Evolutionary conservation across 805 yeast species (phyloP), one percentile per base, ranked within the genome.

Genomic region (Suhomyces tanzawaensis): DNA sequence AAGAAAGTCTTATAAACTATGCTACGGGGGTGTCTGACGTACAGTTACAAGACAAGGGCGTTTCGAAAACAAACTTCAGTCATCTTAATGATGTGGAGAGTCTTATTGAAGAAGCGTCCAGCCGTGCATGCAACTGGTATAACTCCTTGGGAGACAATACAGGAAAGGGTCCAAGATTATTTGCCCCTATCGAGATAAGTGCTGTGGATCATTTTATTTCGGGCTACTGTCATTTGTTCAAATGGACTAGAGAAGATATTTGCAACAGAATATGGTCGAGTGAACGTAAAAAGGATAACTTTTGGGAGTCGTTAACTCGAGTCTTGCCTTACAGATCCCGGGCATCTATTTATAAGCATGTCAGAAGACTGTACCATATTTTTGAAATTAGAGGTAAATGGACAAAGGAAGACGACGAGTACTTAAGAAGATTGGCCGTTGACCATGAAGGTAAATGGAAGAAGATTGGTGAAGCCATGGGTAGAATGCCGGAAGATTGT

Each of bases 401-500:
- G 98, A 81, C 85, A 1, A 69, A 77, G 7, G 87, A 79, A 43
- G 96, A 90, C 45, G 97, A 91, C 59, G 74, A 65, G 26, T 71
- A 73, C 33, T 68, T 91, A 37, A 78, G 79, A 1, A 72, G 72
- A 37, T 64, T 86, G 36, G 85, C 86, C 8, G 60, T 73, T 7
- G 78, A 80, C 18, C 76, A 78, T 48, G 87, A 81, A 41, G 88
- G 93, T 13, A 88, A 85, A 54, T 91, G 98, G 98, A 87, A 87
- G 49, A 69, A 71, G 28, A 85, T 91, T 43, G 97, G 97, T 6
- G 74, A 74, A 37, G 66, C 69, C 6, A 70, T 91, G 77, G 87
- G 85, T 11, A 72, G 98, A 52, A 91, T 91, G 98, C 97, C 98
- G 0, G 98, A 91, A 55, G 98, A 91, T 63, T 90, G 97, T 60